Evolutionary conservation across 1,284 basidiomycete species (phyloP).

Genomic region (Wallemia ichthyophaga): DNA sequence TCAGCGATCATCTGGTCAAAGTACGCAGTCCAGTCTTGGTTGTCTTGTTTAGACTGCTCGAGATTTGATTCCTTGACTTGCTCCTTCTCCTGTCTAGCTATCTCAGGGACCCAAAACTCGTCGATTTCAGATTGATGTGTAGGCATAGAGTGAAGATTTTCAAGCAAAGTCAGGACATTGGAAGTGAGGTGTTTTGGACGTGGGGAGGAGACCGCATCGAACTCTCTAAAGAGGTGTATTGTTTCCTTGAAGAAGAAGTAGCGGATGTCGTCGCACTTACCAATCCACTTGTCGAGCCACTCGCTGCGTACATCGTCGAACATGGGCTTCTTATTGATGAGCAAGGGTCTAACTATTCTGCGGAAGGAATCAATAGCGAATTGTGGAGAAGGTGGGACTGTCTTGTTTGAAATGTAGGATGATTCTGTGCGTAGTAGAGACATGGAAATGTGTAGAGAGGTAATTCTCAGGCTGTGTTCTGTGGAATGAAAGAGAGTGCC

Average conservation of each 20-base stretch:
- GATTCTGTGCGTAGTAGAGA: slow-evolving; percentile 11
- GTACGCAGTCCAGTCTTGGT: slow-evolving; percentile 17
- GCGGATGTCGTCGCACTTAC: slow-evolving; percentile 48
- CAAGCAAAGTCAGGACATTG: slow-evolving; percentile 46
- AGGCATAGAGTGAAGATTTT: slow-evolving; percentile 53
- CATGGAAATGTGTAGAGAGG: slow-evolving; percentile 26
- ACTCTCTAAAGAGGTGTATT: slow-evolving; percentile 20
- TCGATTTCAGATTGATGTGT: slow-evolving; percentile 42
- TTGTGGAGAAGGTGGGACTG: slow-evolving; percentile 18
- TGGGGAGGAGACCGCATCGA: slow-evolving; percentile 9
- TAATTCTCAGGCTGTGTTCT: background rate
- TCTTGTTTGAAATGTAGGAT: slow-evolving; percentile 12
- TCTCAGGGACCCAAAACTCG: slow-evolving; percentile 51
- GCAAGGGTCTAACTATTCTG: slow-evolving; percentile 28
- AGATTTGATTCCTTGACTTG: slow-evolving; percentile 8
- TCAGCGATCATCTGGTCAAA: slow-evolving; percentile 14
- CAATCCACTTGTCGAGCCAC: slow-evolving; percentile 39
- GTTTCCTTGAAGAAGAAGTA: slow-evolving; percentile 77
- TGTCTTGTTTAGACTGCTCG: slow-evolving; percentile 8
- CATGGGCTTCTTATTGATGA: slow-evolving; percentile 22
- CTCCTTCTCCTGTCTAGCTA: slow-evolving; percentile 14
- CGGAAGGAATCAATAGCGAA: slow-evolving; percentile 39
- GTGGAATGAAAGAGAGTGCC: slow-evolving; percentile 32
- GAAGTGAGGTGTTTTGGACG: slow-evolving; percentile 18
- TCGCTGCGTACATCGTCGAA: slow-evolving; percentile 27